Evolutionary conservation across 352 stramenopile species (phyloP), one percentile per base, ranked within the genome.

Genomic region (Globisporangium perplexum): DNA sequence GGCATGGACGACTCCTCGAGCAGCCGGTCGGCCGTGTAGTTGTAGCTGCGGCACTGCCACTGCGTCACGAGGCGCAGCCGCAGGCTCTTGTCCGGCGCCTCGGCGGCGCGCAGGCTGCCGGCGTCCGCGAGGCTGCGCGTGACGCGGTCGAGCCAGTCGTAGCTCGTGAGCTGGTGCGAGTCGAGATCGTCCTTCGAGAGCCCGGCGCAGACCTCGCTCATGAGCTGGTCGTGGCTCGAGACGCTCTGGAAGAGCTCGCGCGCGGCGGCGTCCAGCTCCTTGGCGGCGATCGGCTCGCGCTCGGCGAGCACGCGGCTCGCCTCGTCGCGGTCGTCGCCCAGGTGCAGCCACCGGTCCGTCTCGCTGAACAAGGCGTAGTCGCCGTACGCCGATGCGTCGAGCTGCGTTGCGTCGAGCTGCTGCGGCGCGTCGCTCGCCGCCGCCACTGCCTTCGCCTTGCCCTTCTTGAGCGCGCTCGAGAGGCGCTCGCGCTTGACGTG

Each of bases 1-100:
- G 69, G 64, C 72, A 86, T 83, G 50, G 71, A 82, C 44, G 72
- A 79, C 60, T 86, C 74, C 51, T 86, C 74, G 15, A 83, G 49
- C 24, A 86, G 50, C 15, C 68, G 63, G 49, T 82, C 71, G 17
- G 74, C 71, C 12, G 72, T 83, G 62, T 82, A 85, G 44, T 62
- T 49, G 62, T 83, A 85, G 50, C 75, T 74, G 24, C 74, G 69
- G 65, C 74, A 85, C 51, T 69, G 69, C 74, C 74, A 85, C 35
- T 83, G 60, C 50, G 74, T 83, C 24, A 83, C 55, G 10, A 86
- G 53, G 8, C 68, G 62, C 2, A 86, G 38, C 23, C 63, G 62
- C 17, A 72, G 61, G 38, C 31, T 36, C 26, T 63, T 53, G 3
- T 14, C 14, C 1, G 7, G 5, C 5, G 28, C 20, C 51, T 4